phyloP scores from a whole-genome alignment of 257 asterid genomes.

The Solanum piurae region DNA sequence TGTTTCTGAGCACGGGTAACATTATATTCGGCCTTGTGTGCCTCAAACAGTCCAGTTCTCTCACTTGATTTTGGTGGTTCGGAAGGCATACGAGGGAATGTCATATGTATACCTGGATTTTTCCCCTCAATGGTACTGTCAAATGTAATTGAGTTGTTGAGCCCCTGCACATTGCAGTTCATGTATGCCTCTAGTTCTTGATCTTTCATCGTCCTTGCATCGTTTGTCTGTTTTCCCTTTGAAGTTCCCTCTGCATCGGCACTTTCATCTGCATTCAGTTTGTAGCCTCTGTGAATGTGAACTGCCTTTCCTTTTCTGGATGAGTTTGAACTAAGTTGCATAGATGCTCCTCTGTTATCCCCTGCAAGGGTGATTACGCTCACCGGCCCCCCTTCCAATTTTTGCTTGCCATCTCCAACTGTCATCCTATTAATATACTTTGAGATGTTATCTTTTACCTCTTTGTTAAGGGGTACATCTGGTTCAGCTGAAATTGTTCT shows the following conservation, averaged over 20 bases:
- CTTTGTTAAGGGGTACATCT: constrained; percentile 23
- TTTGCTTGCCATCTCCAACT: constrained; percentile 14
- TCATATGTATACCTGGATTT: constrained; percentile 67
- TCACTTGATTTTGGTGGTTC: constrained; percentile 18
- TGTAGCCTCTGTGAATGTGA: constrained; percentile 69
- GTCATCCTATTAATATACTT: constrained; percentile 21
- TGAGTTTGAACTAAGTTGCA: constrained; percentile 59
- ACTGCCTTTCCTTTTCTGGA: constrained; percentile 27
- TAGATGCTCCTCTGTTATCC: constrained; percentile 79
- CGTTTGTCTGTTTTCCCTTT: constrained; percentile 10
- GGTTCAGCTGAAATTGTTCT: constrained; percentile 17
- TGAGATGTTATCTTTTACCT: constrained; percentile 29
- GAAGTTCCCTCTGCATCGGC: constrained; percentile 34
- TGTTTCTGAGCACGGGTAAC: constrained; percentile 26
- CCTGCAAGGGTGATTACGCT: constrained; percentile 82
- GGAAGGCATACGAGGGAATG: constrained; percentile 13
- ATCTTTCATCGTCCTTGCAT: constrained; percentile 21
- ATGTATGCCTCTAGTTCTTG: constrained; percentile 36
- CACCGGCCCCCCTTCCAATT: constrained; percentile 25
- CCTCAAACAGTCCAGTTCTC: constrained; percentile 1
- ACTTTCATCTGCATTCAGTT: constrained; percentile 33
- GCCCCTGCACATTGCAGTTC: constrained; percentile 71
- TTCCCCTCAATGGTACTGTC: constrained; percentile 44
- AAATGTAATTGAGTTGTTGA: constrained; percentile 68
- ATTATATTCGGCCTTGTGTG: constrained; percentile 38